Conservation (phyloP, 441 rosid genomes). For the Adansonia grandidieri region DNA sequence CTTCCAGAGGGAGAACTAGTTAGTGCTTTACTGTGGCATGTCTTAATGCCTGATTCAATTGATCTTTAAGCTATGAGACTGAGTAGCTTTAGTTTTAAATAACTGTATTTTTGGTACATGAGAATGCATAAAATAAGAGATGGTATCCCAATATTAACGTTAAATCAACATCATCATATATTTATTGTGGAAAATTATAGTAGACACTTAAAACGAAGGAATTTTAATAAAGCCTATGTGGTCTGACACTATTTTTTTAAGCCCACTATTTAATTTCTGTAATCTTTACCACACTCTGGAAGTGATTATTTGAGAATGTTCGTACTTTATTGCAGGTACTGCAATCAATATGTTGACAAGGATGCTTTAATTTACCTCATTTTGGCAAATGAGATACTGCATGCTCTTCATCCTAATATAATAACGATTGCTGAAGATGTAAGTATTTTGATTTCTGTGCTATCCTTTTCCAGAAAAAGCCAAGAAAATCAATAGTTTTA, state of each 20-base stretch:
- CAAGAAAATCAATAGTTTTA: background rate
- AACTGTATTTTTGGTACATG: background rate
- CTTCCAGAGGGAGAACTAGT: slow-evolving; percentile 2
- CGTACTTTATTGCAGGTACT: slow-evolving; percentile 65
- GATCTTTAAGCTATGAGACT: background rate
- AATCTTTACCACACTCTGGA: slow-evolving; percentile 16
- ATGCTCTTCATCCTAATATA: slow-evolving; percentile 79
- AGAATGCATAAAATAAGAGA: background rate
- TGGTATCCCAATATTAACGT: background rate
- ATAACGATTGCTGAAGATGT: slow-evolving; percentile 98
- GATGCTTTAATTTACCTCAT: slow-evolving; percentile 91
- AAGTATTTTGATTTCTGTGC: slow-evolving; percentile 41
- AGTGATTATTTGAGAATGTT: slow-evolving; percentile 28
- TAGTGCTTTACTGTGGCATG: background rate
- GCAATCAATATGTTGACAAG: slow-evolving; percentile 90
- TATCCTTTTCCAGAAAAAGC: background rate
- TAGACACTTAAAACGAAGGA: background rate
- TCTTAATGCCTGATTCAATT: background rate
- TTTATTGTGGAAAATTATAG: background rate
- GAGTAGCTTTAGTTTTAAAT: background rate
- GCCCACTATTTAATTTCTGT: background rate
- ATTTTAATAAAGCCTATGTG: background rate
- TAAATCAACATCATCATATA: background rate
- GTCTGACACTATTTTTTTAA: slow-evolving; percentile 9
- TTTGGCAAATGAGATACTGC: slow-evolving; percentile 92